A percentile compares a stretch with the other conserved stretches of the same genome.
phyloP scores from a whole-genome alignment of 345 rosid species.

The Mallotus nudiflorus region DNA sequence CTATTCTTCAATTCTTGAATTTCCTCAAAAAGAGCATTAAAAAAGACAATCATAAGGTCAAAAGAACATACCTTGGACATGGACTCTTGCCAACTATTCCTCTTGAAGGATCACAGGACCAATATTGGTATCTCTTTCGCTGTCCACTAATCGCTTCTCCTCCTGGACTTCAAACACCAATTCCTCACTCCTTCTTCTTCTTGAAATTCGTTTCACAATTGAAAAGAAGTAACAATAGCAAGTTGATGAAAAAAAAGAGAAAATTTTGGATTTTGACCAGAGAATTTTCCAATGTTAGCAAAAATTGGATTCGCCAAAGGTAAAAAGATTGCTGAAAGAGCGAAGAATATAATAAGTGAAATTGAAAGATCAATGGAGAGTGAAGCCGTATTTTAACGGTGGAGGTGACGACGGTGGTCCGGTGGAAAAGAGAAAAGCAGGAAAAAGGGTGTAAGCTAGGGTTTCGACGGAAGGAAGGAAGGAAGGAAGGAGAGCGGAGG shows the following conservation, averaged over 20 bases:
- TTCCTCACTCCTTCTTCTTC: not conserved
- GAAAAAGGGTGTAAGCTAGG: too few species aligned
- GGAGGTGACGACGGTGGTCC: not conserved
- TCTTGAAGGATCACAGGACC: not conserved
- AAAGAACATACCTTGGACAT: constrained; percentile 14
- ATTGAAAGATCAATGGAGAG: constrained; percentile 7
- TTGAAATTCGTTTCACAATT: not conserved
- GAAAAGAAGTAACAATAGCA: too few species aligned
- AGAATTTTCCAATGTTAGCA: not conserved
- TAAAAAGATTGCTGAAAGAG: not conserved
- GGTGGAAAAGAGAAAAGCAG: not conserved
- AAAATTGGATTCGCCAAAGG: too few species aligned
- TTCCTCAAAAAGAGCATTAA: too few species aligned
- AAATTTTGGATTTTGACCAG: not conserved
- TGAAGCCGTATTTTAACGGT: not conserved
- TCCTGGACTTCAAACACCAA: not conserved
- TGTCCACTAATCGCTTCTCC: not conserved
- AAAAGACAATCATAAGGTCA: not conserved
- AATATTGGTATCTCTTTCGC: not conserved
- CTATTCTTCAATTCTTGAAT: not conserved
- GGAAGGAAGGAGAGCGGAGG: not conserved
- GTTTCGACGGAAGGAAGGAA: not conserved
- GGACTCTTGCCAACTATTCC: not conserved
- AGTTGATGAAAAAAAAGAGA: not conserved
- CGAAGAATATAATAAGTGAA: not conserved